Percentiles rank a stretch among this genome's conserved stretches.
These are phyloP conservation scores for Madurella fahalii DNA, from an alignment of 2,329 filamentous ascomycete genomes.

Conservation along the genomic window DNA sequence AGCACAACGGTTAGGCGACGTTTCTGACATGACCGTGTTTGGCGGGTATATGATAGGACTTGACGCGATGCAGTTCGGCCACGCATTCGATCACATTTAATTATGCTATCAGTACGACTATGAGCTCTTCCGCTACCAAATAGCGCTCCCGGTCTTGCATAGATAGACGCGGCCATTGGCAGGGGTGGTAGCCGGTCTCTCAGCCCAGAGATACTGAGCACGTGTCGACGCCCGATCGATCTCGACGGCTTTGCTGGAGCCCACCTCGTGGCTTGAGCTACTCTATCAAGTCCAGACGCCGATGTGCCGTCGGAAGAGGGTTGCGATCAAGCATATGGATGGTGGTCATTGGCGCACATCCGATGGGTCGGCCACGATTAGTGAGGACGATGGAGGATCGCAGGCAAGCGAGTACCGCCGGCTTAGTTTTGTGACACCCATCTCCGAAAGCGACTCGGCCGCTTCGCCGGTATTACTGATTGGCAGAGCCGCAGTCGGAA, in stretches of 20 bases:
- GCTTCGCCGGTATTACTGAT: background rate
- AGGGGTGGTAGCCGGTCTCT: background rate
- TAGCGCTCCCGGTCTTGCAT: background rate
- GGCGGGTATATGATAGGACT: conserved; percentile 19
- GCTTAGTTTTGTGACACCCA: background rate
- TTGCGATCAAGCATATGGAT: background rate
- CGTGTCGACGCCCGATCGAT: background rate
- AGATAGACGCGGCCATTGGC: background rate
- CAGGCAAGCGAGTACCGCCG: background rate
- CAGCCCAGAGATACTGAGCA: background rate
- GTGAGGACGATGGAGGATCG: background rate
- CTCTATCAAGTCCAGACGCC: too few species aligned
- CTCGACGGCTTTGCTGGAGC: too few species aligned
- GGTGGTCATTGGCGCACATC: background rate
- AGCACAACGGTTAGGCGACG: background rate
- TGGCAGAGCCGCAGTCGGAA: background rate
- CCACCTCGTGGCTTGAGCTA: too few species aligned
- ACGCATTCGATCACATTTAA: conserved; percentile 5
- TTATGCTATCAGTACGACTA: background rate
- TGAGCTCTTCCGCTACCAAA: background rate
- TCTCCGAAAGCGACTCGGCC: background rate
- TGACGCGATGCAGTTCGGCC: conserved; percentile 12
- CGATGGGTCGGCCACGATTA: background rate
- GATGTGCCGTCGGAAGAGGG: background rate
- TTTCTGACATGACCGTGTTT: conserved; percentile 15